These are phyloP conservation scores for Penicillium atrosanguineum DNA, from an alignment of 495 filamentous ascomycete genomes.

Conservation along the genomic window DNA sequence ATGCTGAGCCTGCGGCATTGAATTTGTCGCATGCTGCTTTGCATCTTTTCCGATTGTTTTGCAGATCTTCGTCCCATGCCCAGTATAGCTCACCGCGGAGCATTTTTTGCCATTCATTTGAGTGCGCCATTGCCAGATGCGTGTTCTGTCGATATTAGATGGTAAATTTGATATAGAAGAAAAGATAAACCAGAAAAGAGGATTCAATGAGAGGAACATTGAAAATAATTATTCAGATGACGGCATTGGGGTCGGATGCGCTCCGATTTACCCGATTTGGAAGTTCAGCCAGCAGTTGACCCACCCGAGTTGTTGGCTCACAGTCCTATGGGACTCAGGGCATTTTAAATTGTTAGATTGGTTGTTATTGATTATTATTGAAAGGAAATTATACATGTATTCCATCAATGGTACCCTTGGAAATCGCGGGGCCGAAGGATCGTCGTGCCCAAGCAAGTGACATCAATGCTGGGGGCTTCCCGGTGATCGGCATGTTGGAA, in stretches of 20 bases:
- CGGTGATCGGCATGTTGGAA: background rate
- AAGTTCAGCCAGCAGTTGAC: too few species aligned
- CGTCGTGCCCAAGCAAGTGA: background rate
- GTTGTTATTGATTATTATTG: too few species aligned
- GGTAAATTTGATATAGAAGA: too few species aligned
- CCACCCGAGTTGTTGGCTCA: too few species aligned
- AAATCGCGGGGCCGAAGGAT: background rate
- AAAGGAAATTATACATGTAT: too few species aligned
- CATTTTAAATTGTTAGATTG: too few species aligned
- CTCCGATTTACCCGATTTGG: too few species aligned
- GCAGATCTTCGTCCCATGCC: constrained; percentile 52
- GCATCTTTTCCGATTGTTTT: constrained; percentile 56
- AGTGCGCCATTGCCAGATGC: constrained; percentile 21
- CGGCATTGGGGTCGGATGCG: too few species aligned
- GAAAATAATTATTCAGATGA: too few species aligned
- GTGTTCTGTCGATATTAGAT: too few species aligned
- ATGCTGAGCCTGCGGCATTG: constrained; percentile 54
- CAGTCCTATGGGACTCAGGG: too few species aligned
- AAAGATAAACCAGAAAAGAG: background rate
- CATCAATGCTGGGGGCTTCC: background rate
- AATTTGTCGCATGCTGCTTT: constrained; percentile 55
- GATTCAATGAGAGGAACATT: background rate
- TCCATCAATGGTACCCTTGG: too few species aligned
- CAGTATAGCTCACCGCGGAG: constrained; percentile 41
- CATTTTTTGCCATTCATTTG: constrained; percentile 39